phyloP scores from a whole-genome alignment of 768 basidiomycete species.

The Tulasnella sp. region DNA sequence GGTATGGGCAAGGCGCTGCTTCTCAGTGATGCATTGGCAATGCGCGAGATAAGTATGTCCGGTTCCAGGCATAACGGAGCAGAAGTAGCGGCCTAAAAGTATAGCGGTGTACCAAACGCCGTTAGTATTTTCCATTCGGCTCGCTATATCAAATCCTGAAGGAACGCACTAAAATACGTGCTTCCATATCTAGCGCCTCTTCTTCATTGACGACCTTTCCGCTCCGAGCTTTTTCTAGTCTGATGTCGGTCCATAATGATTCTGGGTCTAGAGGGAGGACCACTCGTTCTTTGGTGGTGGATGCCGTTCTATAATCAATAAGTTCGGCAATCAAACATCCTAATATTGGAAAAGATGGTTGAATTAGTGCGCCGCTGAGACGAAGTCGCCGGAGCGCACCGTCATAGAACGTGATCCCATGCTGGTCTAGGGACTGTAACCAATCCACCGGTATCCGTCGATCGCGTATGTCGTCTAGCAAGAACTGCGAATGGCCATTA shows the following conservation, averaged over 20 bases:
- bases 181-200: slow-evolving; percentile 64
- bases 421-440: slow-evolving; percentile 65
- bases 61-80: slow-evolving; percentile 73
- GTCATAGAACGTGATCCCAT: slow-evolving; percentile 71
- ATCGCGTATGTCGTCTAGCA: slow-evolving; percentile 74
- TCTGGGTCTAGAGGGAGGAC: slow-evolving; percentile 70
- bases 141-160: too few relatives aligned
- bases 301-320: slow-evolving; percentile 50
- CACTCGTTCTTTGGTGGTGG: slow-evolving; percentile 48
- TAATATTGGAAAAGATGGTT: slow-evolving; percentile 28
- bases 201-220: slow-evolving; percentile 42
- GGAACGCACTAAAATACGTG: slow-evolving; percentile 54
- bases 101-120: too few relatives aligned
- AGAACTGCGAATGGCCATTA: slow-evolving; percentile 37
- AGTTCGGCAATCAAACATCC: slow-evolving; percentile 82
- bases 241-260: slow-evolving; percentile 70
- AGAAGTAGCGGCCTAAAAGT: slow-evolving; percentile 60
- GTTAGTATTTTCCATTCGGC: too few relatives aligned
- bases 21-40: slow-evolving; percentile 63
- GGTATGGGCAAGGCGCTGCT: slow-evolving; percentile 63
- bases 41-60: slow-evolving; percentile 61
- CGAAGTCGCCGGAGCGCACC: slow-evolving; percentile 34
- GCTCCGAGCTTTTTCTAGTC: slow-evolving; percentile 44
- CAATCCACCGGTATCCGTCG: slow-evolving; percentile 81
- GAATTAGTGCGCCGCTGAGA: background rate